Evolutionary conservation across 805 yeast genomes (phyloP).

Genomic region (Metschnikowia similis): DNA sequence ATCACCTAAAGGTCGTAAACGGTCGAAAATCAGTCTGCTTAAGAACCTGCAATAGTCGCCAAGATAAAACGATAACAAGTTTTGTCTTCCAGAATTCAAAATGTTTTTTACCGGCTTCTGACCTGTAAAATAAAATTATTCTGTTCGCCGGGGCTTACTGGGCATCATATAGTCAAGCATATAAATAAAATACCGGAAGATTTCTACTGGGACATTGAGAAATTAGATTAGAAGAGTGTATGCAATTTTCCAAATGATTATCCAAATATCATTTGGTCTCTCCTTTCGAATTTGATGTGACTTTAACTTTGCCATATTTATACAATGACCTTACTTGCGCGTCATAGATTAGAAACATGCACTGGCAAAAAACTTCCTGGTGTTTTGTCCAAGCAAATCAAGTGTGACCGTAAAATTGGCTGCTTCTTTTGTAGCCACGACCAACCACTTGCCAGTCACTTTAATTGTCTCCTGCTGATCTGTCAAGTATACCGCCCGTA

Average conservation of each 20-base stretch:
- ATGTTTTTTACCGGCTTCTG: too few relatives aligned
- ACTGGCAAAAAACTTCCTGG: not conserved
- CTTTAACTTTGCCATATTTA: not conserved
- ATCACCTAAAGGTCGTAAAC: not conserved
- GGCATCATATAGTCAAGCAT: too few relatives aligned
- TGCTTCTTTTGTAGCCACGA: not conserved
- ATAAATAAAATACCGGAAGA: too few relatives aligned
- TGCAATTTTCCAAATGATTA: not conserved
- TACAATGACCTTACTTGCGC: not conserved
- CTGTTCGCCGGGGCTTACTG: too few relatives aligned
- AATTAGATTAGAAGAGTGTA: not conserved
- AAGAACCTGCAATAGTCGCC: not conserved
- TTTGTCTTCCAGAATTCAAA: too few relatives aligned
- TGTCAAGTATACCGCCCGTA: conserved; percentile 1
- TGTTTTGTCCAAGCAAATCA: not conserved
- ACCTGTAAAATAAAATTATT: too few relatives aligned
- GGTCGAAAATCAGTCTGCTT: not conserved
- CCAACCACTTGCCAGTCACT: not conserved
- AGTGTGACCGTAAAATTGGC: not conserved
- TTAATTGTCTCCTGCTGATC: not conserved
- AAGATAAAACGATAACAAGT: not conserved
- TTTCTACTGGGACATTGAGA: too few relatives aligned
- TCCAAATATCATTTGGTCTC: not conserved
- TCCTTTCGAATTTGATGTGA: not conserved
- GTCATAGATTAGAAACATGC: not conserved